These are phyloP conservation scores for Rhodotorula sp. DNA, from an alignment of 1,284 basidiomycete genomes.

Conservation along the genomic window DNA sequence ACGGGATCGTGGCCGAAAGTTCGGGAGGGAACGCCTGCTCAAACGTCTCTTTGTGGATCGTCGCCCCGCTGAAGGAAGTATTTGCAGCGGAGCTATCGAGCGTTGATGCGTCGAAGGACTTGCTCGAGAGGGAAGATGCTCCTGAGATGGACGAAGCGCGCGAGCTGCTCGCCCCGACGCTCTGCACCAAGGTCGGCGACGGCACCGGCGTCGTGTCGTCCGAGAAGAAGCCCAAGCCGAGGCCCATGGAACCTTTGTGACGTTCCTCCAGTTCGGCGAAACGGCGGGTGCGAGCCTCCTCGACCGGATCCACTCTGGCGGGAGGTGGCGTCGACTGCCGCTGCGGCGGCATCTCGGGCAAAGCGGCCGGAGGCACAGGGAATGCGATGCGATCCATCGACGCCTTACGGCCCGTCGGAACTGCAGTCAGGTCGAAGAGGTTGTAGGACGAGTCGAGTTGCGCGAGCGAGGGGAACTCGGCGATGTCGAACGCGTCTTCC, in stretches of 20 bases:
- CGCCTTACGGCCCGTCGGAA: background rate
- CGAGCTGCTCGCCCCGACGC: slow-evolving; percentile 1
- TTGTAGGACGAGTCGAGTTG: slow-evolving; percentile 16
- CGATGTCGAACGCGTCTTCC: slow-evolving; percentile 33
- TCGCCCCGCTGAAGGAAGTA: slow-evolving; percentile 8
- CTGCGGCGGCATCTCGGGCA: slow-evolving; percentile 1
- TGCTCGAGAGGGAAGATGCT: slow-evolving; percentile 14
- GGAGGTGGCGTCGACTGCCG: background rate
- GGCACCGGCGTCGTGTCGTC: background rate
- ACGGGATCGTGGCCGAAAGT: background rate
- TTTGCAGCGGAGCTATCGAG: slow-evolving; percentile 25
- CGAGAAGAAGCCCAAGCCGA: slow-evolving; percentile 23
- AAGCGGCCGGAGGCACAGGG: slow-evolving; percentile 17
- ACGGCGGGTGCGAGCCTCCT: slow-evolving; percentile 6
- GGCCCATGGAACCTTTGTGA: background rate
- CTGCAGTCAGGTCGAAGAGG: background rate
- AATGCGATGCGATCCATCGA: slow-evolving; percentile 27
- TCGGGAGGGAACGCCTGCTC: slow-evolving; percentile 12
- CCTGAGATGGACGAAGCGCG: slow-evolving; percentile 11
- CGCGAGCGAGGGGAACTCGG: slow-evolving; percentile 27
- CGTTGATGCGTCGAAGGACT: slow-evolving; percentile 27
- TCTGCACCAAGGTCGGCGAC: slow-evolving; percentile 2
- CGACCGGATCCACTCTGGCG: background rate
- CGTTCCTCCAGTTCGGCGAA: slow-evolving; percentile 14
- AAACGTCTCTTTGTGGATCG: background rate